A percentile compares a stretch with the other conserved stretches of the same genome.
These are phyloP conservation scores for Fraxinus anomala DNA, from an alignment of 257 asterid species.

Conservation along the genomic window DNA sequence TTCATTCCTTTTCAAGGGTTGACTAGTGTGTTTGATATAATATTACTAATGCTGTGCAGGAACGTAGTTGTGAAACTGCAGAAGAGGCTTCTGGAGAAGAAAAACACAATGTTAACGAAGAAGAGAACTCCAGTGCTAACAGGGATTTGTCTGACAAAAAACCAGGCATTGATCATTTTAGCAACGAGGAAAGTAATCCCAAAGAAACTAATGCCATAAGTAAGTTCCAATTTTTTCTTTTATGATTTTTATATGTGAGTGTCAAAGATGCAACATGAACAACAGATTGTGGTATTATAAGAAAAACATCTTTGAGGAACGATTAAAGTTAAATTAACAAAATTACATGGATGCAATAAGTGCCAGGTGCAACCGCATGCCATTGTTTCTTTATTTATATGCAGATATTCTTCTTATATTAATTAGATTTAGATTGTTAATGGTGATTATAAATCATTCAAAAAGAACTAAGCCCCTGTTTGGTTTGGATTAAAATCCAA, in stretches of 20 bases:
- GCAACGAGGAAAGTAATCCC: constrained; percentile 71
- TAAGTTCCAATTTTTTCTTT: constrained; percentile 40
- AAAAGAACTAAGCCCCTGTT: not conserved
- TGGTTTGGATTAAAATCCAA: no score
- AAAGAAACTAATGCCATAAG: constrained; percentile 70
- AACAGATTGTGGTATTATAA: not conserved
- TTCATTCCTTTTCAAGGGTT: constrained; percentile 4
- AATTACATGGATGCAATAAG: not conserved
- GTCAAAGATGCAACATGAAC: not conserved
- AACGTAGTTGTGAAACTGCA: constrained; percentile 39
- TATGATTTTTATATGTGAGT: not conserved
- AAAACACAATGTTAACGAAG: constrained; percentile 28
- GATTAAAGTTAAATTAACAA: not conserved
- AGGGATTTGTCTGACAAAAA: constrained; percentile 35
- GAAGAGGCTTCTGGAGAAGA: constrained; percentile 45
- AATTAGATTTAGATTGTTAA: not conserved
- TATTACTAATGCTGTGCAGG: constrained; percentile 39
- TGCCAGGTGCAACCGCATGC: not conserved
- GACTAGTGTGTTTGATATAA: constrained; percentile 12
- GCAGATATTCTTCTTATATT: not conserved
- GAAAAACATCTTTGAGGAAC: not conserved
- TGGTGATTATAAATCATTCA: not conserved
- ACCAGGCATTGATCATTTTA: constrained; percentile 76
- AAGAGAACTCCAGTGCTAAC: constrained; percentile 25
- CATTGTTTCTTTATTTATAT: not conserved